Conservation (phyloP, 1,284 basidiomycete species). For the Trichosporon asahii region DNA sequence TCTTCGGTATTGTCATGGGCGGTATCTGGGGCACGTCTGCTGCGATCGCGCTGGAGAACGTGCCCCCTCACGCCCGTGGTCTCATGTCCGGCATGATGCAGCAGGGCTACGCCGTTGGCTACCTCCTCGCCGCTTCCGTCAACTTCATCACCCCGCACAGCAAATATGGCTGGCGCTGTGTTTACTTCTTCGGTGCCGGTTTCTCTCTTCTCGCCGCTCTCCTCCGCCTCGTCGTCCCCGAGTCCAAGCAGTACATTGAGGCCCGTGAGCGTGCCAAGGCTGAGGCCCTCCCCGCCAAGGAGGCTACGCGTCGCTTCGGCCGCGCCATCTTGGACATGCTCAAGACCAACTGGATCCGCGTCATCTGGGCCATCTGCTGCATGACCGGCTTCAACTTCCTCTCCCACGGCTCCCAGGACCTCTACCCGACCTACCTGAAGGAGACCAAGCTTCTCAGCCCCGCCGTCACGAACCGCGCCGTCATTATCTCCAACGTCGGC, state of each 20-base stretch:
- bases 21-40: slow-evolving; percentile 38
- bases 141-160: slow-evolving; percentile 60
- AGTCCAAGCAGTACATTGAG: slow-evolving; percentile 67
- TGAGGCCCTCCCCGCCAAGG: slow-evolving; percentile 43
- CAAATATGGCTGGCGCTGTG: slow-evolving; percentile 53
- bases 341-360: slow-evolving; percentile 73
- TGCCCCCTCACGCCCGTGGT: slow-evolving; percentile 82
- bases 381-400: slow-evolving; percentile 78
- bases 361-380: slow-evolving; percentile 68
- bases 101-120: slow-evolving; percentile 66
- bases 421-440: slow-evolving; percentile 66
- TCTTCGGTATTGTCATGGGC: slow-evolving; percentile 84
- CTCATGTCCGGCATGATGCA: slow-evolving; percentile 79
- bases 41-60: slow-evolving; percentile 69
- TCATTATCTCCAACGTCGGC: slow-evolving; percentile 71
- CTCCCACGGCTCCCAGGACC: slow-evolving; percentile 74
- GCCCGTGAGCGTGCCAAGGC: slow-evolving; percentile 50
- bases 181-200: slow-evolving; percentile 60
- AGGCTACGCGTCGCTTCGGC: slow-evolving; percentile 69
- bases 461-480: slow-evolving; percentile 68
- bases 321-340: slow-evolving; percentile 70
- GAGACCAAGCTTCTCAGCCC: slow-evolving; percentile 46
- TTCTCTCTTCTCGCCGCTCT: slow-evolving; percentile 70
- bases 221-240: slow-evolving; percentile 71
- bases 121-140: slow-evolving; percentile 62